Evolutionary conservation across 2,329 filamentous ascomycete genomes (phyloP), one percentile per base, ranked within the genome.

Genomic region (Pezicula radicicola): DNA sequence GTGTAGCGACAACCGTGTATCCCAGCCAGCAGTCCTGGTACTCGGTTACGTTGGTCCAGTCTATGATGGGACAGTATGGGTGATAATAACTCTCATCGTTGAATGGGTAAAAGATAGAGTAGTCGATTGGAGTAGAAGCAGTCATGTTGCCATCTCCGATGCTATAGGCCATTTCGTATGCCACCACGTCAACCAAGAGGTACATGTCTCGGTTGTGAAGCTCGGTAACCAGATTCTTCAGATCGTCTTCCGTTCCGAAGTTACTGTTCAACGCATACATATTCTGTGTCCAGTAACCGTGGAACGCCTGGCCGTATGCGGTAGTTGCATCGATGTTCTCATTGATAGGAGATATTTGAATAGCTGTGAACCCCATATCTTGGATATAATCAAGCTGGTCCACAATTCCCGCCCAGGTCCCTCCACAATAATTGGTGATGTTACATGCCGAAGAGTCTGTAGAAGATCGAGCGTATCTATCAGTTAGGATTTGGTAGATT

Each of bases 321-420:
- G 65, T 63, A 55, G 69, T 69, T 4, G 54, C 58, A 12, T 64
- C 66, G 12, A 64, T 60, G 13, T 73, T 49, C 43, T 75, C 18
- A 33, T 33, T 33, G 30, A 33, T 12, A 6, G 30, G 30, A 10
- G 30, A 33, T 33, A 33, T 33, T 13, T 33, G 30, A 33, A 33
- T 13, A 13, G 30, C 30, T 5, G 30, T 33, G 30, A 33, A 33
- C 8, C 30, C 30, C 64, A 78, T 70, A 12, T 63, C 68, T 53
- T 75, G 66, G 53, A 79, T 77, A 57, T 78, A 79, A 57, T 78
- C 75, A 9, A 78, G 65, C 19, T 73, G 68, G 35, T 72, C 66
- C 49, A 75, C 72, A 5, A 75, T 70, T 7, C 75, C 75, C 55
- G 70, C 67, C 70, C 75, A 78, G 19, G 75, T 77, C 7, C 76